These are phyloP conservation scores for Malus sieversii DNA, from an alignment of 306 rosid species.

Conservation along the genomic window DNA sequence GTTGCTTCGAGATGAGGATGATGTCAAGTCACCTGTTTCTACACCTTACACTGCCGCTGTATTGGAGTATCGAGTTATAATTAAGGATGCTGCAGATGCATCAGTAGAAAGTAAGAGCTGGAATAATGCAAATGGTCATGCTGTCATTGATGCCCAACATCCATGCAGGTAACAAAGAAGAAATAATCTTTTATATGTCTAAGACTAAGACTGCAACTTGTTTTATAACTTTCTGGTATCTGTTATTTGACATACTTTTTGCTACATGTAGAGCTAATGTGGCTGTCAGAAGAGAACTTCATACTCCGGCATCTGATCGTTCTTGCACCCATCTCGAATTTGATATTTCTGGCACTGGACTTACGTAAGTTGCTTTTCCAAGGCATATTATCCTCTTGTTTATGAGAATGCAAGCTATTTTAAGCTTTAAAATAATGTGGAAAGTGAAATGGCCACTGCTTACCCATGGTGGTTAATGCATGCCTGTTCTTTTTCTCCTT, in stretches of 20 bases:
- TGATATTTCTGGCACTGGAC: constrained; percentile 71
- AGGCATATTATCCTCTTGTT: neutral
- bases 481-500: constrained; percentile 9
- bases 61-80: constrained; percentile 66
- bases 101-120: constrained; percentile 44
- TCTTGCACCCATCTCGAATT: constrained; percentile 95
- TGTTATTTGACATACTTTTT: constrained; percentile 28
- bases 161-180: constrained; percentile 63
- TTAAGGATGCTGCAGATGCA: constrained; percentile 50
- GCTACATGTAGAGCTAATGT: constrained; percentile 72
- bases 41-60: constrained; percentile 94
- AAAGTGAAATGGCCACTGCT: neutral
- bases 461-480: neutral
- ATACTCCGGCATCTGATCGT: constrained; percentile 75
- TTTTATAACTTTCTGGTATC: neutral
- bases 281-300: constrained; percentile 91
- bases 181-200: neutral
- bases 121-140: constrained; percentile 73
- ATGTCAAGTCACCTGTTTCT: constrained; percentile 40
- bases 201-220: constrained; percentile 2
- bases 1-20: constrained; percentile 79
- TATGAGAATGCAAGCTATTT: neutral
- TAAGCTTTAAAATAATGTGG: constrained; percentile 1
- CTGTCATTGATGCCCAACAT: constrained; percentile 87
- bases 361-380: constrained; percentile 47